Base-by-base conservation (phyloP, 495 filamentous ascomycete genomes). In the Friedmanniomyces simplex region DNA sequence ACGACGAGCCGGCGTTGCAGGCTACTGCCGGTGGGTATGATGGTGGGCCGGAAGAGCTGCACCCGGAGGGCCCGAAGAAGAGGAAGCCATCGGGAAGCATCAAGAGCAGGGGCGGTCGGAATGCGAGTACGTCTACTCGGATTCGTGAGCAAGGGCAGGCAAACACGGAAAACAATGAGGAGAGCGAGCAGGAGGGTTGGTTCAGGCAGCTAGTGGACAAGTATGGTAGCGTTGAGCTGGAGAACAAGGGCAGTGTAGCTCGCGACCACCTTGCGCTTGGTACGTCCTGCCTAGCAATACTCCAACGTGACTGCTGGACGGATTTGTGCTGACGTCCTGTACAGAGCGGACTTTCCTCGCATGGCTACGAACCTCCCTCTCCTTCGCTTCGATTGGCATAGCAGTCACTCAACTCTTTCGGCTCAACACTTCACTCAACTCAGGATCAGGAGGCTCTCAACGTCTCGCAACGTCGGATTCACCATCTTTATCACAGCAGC, bases 351-450 rank as follows among this genome's bases (percentile, higher is more conserved):
- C 93, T 2, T 98, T 97, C 71, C 82, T 98, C 21, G 93, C 93
- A 50, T 98, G 93, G 93, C 80, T 98, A 47, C 82, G 93, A 46
- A 98, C 93, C 18, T 96, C 90, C 21, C 79, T 98, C 43, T 89
- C 91, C 48, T 98, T 98, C 68, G 94, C 93, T 37, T 89, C 85
- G 50, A 98, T 98, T 65, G 93, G 93, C 55, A 91, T 98, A 59
- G 93, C 91, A 51, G 82, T 98, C 50, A 96, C 94, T 1, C 93
- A 98, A 70, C 80, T 98, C 50, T 97, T 98, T 73, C 85, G 93
- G 25, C 82, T 97, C 47, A 96, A 95, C 76, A 86, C 80, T 24
- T 76, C 83, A 32, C 71, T 86, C 57, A 32, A 36, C 10, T 65
- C 72, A 11, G 58, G 68, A 20, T 63, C 67, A 21, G 58, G 20